phyloP scores from a whole-genome alignment of 257 asterid genomes.

The Fraxinus excelsior region DNA sequence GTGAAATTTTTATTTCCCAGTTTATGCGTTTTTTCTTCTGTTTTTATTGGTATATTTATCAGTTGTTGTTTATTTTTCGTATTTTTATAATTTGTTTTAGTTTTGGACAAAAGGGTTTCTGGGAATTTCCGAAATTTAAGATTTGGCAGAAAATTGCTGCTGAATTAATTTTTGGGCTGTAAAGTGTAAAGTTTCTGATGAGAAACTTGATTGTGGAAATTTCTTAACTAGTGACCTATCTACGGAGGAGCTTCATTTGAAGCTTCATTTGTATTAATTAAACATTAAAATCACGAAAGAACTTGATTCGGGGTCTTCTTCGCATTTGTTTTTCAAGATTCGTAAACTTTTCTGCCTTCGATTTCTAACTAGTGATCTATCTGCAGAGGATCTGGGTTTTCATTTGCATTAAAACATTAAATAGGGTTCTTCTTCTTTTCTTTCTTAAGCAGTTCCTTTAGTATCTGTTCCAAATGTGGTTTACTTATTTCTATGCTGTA shows the following conservation, averaged over 20 bases:
- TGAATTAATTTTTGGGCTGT: background rate
- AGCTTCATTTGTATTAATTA: background rate
- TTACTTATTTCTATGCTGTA: background rate
- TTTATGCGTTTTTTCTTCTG: background rate
- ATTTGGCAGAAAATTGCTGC: background rate
- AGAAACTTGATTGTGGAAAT: background rate
- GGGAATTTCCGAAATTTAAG: background rate
- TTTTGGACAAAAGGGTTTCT: background rate
- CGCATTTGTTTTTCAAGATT: background rate
- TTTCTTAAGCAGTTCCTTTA: background rate
- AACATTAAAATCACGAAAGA: background rate
- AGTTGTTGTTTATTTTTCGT: background rate
- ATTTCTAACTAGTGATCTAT: too few relatives aligned
- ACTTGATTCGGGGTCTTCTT: background rate
- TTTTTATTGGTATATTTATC: background rate
- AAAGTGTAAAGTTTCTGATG: background rate
- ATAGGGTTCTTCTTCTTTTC: background rate
- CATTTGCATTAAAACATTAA: background rate
- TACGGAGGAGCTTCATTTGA: background rate
- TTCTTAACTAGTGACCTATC: background rate
- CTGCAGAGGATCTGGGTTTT: background rate
- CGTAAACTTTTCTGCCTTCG: background rate
- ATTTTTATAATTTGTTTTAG: background rate
- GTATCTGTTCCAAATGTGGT: background rate
- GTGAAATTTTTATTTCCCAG: background rate